Evolutionary conservation across 257 asterid species (phyloP).

Genomic region (Solanum chmielewskii): DNA sequence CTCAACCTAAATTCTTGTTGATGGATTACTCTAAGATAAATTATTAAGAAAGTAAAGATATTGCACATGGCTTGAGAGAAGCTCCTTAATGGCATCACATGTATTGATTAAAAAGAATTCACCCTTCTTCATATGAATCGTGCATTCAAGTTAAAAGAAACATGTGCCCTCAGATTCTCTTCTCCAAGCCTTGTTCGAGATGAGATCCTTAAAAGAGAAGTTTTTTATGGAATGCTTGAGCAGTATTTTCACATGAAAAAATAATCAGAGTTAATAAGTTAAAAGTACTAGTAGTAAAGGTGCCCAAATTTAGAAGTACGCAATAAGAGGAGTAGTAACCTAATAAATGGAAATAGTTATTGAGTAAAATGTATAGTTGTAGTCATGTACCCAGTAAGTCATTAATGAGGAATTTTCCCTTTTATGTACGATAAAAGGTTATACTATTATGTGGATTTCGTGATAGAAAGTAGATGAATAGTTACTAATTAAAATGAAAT

Average conservation of each 20-base stretch:
- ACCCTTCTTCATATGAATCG: neutral
- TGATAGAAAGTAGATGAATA: neutral
- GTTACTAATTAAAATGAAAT: neutral
- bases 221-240: neutral
- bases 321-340: neutral
- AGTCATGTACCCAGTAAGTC: neutral
- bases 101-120: neutral
- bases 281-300: neutral
- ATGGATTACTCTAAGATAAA: neutral
- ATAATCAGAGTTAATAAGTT: neutral
- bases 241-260: neutral
- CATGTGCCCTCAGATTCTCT: neutral
- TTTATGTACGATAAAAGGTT: neutral
- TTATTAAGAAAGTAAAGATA: neutral
- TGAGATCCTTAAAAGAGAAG: neutral
- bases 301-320: neutral
- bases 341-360: no score
- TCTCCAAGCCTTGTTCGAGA: neutral
- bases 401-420: neutral
- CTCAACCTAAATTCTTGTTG: neutral
- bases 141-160: neutral
- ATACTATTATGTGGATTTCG: neutral
- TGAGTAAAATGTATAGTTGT: neutral
- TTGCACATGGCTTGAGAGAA: neutral
- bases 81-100: neutral